Base-by-base conservation (phyloP, 352 stramenopile genomes). In the Phytophthora niederhauseri region DNA sequence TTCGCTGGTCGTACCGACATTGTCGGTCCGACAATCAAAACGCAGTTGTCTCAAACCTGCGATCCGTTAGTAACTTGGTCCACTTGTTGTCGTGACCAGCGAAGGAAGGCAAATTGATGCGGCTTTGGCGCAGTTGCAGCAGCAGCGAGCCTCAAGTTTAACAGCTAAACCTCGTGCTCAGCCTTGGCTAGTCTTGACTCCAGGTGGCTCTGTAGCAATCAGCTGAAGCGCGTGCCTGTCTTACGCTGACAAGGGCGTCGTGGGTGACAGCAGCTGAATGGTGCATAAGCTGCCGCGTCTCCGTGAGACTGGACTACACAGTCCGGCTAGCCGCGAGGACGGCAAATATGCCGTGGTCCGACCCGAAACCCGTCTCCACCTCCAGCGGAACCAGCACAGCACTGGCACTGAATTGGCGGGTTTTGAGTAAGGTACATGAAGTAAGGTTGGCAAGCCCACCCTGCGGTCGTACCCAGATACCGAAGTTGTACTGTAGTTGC, bases 221-320 rank as follows among this genome's bases (percentile, higher is more conserved):
- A 49, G 48, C 36, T 48, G n/a, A 24, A 24, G 12, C 36, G 17
- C 1, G 14, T 43, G 46, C 62, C 45, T 58, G 53, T 54, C 52
- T 68, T 41, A 36, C 24, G 31, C 54, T 68, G 45, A 57, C 24
- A 61, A 31, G 36, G 46, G 24, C 31, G 26, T 36, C 49, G 45
- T 64, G 60, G 34, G n/a, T 60, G 60, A 22, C 15, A 60, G 20
- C 28, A 34, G 66, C 65, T 30, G 64, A 71, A 31, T 41, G 50
- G 49, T 51, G 41, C 64, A 61, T 46, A 61, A 61, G 64, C 20
- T 66, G 64, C 66, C 57, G 36, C 57, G 66, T 43, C 45, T 64
- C 46, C 57, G 52, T 36, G 57, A 60, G 49, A 51, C 49, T 31
- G 31, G 58, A 17, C 30, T 54, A 12, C 34, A 12, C 34, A 43